Evolutionary conservation across 495 filamentous ascomycete species (phyloP).

Genomic region (Terfezia boudieri): DNA sequence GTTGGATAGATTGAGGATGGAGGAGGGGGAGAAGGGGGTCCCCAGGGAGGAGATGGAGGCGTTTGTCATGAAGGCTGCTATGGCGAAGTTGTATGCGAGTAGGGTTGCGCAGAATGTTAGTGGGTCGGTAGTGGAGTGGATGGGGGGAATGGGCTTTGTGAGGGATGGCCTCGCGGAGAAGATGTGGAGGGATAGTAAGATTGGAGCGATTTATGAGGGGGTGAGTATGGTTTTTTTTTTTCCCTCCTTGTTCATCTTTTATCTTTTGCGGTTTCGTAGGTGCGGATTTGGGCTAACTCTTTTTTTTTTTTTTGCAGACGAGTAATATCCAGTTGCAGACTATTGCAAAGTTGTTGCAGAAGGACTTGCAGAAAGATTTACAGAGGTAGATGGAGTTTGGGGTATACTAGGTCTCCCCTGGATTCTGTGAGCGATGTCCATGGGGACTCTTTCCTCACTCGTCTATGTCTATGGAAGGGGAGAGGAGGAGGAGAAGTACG

Average conservation of each 20-base stretch:
- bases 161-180: conserved; percentile 95
- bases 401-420: too few species aligned
- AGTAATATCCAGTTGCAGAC: conserved; percentile 73
- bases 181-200: conserved; percentile 95
- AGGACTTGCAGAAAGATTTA: conserved; percentile 42
- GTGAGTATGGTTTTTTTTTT: conserved; percentile 21
- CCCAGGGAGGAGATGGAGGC: neutral
- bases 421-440: too few species aligned
- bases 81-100: conserved; percentile 90
- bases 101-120: conserved; percentile 82
- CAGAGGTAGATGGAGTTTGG: too few species aligned
- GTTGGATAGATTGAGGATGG: neutral
- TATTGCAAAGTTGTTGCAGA: conserved; percentile 57
- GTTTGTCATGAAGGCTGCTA: conserved; percentile 86
- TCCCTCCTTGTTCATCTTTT: neutral
- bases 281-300: neutral
- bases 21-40: conserved; percentile 37
- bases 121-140: conserved; percentile 84
- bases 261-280: neutral
- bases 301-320: conserved; percentile 4
- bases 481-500: too few species aligned
- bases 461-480: too few species aligned
- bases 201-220: conserved; percentile 95
- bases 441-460: too few species aligned
- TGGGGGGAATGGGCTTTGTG: conserved; percentile 95